A percentile compares a stretch with the other conserved stretches of the same genome.
phyloP scores from a whole-genome alignment of 108 stramenopile genomes.

The Cyclotella cryptica region DNA sequence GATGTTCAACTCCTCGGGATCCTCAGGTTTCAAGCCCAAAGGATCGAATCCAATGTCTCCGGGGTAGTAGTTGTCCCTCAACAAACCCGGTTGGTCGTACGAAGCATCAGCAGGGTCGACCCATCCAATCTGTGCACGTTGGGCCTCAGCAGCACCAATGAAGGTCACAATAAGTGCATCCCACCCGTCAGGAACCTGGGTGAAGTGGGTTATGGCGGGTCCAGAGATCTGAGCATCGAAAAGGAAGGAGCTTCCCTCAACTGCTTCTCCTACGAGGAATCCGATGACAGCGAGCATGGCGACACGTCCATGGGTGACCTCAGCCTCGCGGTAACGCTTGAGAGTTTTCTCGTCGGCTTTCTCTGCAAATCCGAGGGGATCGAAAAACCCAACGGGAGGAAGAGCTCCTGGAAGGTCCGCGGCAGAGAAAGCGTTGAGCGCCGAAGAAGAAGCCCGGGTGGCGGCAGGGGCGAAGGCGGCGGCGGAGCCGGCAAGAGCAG shows the following conservation, averaged over 20 bases:
- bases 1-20: conserved; percentile 59
- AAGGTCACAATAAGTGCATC: conserved; percentile 61
- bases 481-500: conserved; percentile 37
- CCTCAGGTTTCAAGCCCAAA: conserved; percentile 79
- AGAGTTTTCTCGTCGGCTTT: conserved; percentile 69
- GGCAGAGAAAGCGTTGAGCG: too few species aligned
- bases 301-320: conserved; percentile 81
- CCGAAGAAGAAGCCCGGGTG: conserved; percentile 11
- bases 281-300: too few species aligned
- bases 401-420: too few species aligned
- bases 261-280: too few species aligned
- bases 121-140: conserved; percentile 76
- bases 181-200: conserved; percentile 70
- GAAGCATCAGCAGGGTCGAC: conserved; percentile 66
- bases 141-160: too few species aligned
- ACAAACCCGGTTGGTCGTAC: conserved; percentile 55
- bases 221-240: conserved; percentile 79
- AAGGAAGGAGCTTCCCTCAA: conserved; percentile 75
- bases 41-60: too few species aligned
- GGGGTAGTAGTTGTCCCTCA: too few species aligned
- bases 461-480: conserved; percentile 33
- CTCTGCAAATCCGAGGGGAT: conserved; percentile 60
- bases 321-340: conserved; percentile 90
- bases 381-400: conserved; percentile 31
- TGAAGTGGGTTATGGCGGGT: conserved; percentile 90